phyloP scores from a whole-genome alignment of 1,139 yeast genomes.

The Geotrichum histeridarum region DNA sequence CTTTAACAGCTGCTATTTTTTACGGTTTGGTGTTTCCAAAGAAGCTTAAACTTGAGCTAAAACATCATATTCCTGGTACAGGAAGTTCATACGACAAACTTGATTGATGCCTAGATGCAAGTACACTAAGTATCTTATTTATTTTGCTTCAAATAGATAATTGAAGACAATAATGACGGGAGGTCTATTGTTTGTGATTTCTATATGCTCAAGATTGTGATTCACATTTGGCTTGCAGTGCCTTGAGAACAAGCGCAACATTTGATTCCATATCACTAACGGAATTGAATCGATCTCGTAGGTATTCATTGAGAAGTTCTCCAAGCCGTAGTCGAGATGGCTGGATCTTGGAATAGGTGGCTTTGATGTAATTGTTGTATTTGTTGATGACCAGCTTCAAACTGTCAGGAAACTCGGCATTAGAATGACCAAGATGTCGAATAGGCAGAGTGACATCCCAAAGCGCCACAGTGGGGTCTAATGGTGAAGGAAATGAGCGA shows the following conservation, averaged over 20 bases:
- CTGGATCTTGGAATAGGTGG: conserved; percentile 35
- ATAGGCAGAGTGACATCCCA: conserved; percentile 65
- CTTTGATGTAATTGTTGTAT: conserved; percentile 53
- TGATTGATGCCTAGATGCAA: conserved; percentile 2
- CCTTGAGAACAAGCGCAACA: conserved; percentile 25
- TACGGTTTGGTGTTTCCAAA: conserved; percentile 27
- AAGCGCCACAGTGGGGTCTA: conserved; percentile 43
- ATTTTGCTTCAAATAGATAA: not conserved
- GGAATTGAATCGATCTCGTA: conserved; percentile 22
- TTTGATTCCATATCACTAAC: conserved; percentile 27
- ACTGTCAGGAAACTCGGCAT: conserved; percentile 49
- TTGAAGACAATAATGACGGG: too few relatives aligned
- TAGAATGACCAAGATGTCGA: conserved; percentile 45
- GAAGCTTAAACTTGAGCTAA: conserved; percentile 23
- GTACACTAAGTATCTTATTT: not conserved
- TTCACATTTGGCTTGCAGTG: conserved; percentile 20
- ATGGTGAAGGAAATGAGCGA: conserved; percentile 33
- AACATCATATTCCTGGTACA: conserved; percentile 17
- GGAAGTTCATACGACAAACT: conserved; percentile 12
- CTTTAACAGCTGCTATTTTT: conserved; percentile 23
- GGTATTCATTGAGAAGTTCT: conserved; percentile 30
- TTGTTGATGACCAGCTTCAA: conserved; percentile 69
- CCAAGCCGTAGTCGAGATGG: conserved; percentile 36
- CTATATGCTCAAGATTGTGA: conserved; percentile 12
- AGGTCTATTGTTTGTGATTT: not conserved